Evolutionary conservation across 2,329 filamentous ascomycete species (phyloP).

Genomic region (Aspergillus sp.): DNA sequence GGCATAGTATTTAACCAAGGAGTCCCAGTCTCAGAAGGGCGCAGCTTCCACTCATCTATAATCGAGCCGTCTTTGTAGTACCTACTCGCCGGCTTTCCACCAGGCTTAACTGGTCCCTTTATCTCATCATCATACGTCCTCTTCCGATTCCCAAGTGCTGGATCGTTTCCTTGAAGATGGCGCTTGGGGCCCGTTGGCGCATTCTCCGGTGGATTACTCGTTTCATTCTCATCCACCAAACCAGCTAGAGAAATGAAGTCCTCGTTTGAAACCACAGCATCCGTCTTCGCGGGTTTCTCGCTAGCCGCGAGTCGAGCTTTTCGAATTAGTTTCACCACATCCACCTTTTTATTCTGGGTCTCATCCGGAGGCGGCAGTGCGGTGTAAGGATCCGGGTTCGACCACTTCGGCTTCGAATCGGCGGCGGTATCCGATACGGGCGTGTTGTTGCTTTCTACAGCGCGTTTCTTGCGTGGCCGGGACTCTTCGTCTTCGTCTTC

Average conservation of each 20-base stretch:
- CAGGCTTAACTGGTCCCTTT: constrained; percentile 56
- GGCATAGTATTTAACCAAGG: constrained; percentile 60
- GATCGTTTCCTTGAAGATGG: constrained; percentile 36
- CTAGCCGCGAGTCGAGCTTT: constrained; percentile 71
- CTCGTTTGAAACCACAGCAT: constrained; percentile 59
- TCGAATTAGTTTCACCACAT: constrained; percentile 87
- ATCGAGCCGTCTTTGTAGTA: constrained; percentile 54
- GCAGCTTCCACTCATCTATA: constrained; percentile 53
- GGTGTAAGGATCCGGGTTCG: constrained; percentile 93
- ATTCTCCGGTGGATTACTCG: constrained; percentile 31
- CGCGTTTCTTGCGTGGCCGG: constrained; percentile 41
- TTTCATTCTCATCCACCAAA: constrained; percentile 55
- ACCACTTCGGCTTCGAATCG: constrained; percentile 70
- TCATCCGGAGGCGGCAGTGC: constrained; percentile 79
- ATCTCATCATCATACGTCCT: constrained; percentile 71
- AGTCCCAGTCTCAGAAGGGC: constrained; percentile 42
- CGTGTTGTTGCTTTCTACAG: constrained; percentile 24
- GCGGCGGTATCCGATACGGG: constrained; percentile 23
- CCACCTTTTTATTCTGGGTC: constrained; percentile 70
- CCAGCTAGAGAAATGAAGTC: constrained; percentile 90
- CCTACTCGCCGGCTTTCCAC: constrained; percentile 53
- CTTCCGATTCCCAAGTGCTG: constrained; percentile 66
- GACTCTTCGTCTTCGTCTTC: constrained; percentile 25
- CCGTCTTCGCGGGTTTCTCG: constrained; percentile 50
- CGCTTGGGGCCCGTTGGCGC: constrained; percentile 38